Conservation (phyloP, 495 filamentous ascomycete species). For the Lasiosphaeria hispida region DNA sequence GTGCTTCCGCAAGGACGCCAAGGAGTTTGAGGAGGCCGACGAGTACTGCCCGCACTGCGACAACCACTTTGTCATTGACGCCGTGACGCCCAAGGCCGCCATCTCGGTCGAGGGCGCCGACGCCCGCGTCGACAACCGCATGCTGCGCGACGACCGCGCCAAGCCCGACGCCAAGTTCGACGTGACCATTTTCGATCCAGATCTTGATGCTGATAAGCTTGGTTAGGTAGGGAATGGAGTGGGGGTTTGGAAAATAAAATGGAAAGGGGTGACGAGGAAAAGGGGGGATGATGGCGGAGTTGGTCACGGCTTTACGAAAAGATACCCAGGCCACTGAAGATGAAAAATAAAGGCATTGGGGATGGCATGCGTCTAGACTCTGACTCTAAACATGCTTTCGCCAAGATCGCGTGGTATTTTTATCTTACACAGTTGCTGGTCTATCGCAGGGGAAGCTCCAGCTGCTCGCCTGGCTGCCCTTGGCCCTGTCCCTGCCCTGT, state of each 20-base stretch:
- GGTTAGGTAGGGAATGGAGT: slow-evolving; percentile 48
- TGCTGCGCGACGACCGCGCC: slow-evolving; percentile 91
- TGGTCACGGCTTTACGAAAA: too few relatives aligned
- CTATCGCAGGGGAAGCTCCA: background rate
- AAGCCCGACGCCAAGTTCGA: slow-evolving; percentile 47
- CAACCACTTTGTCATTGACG: slow-evolving; percentile 94
- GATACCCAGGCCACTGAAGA: background rate
- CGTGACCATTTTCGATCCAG: slow-evolving; percentile 70
- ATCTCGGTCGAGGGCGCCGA: slow-evolving; percentile 89
- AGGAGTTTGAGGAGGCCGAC: slow-evolving; percentile 93
- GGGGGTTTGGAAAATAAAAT: background rate
- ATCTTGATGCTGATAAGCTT: slow-evolving; percentile 68
- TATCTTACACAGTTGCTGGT: slow-evolving; percentile 4
- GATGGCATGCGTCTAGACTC: background rate
- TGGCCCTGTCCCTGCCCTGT: background rate
- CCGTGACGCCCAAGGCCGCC: slow-evolving; percentile 72
- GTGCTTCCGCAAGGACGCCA: slow-evolving; percentile 89
- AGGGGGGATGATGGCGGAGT: background rate
- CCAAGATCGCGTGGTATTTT: slow-evolving; percentile 12
- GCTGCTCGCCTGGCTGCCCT: background rate
- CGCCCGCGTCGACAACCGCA: slow-evolving; percentile 75
- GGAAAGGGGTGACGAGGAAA: background rate
- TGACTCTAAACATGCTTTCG: background rate
- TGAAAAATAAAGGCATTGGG: background rate
- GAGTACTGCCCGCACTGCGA: slow-evolving; percentile 99